These are phyloP conservation scores for Vitis amurensis DNA, from an alignment of 164 flowering plant genomes.

Conservation along the genomic window DNA sequence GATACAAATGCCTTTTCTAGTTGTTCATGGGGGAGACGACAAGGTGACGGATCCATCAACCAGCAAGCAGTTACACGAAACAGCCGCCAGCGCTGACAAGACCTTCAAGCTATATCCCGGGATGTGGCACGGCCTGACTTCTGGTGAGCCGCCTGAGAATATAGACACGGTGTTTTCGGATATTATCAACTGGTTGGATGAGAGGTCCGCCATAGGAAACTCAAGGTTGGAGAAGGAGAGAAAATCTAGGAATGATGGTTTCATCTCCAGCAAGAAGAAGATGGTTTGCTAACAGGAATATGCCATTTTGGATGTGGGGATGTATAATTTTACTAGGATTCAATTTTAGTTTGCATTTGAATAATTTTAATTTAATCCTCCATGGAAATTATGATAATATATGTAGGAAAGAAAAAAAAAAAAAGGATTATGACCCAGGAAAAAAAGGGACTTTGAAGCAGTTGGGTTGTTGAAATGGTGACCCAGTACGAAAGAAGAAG, in stretches of 20 bases:
- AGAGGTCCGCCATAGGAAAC: conserved; percentile 31
- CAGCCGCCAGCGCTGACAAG: conserved; percentile 70
- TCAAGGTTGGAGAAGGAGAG: conserved; percentile 51
- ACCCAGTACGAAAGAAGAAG: too few species aligned
- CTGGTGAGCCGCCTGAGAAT: conserved; percentile 67
- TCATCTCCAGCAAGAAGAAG: too few species aligned
- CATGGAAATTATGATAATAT: too few species aligned
- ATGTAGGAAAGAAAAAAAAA: too few species aligned
- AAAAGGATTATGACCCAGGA: too few species aligned
- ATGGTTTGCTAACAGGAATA: too few species aligned
- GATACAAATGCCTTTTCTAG: conserved; percentile 74
- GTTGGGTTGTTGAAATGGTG: too few species aligned
- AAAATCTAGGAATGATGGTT: conserved; percentile 32
- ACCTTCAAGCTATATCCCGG: conserved; percentile 66
- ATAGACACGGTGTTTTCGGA: conserved; percentile 59
- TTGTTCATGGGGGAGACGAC: conserved; percentile 82
- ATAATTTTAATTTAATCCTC: too few species aligned
- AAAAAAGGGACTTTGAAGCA: too few species aligned
- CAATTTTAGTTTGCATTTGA: too few species aligned
- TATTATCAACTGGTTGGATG: conserved; percentile 61
- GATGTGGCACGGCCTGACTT: conserved; percentile 83
- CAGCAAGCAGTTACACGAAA: conserved; percentile 50
- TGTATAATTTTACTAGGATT: too few species aligned
- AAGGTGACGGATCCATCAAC: conserved; percentile 64
- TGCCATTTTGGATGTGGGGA: too few species aligned